Conservation (phyloP, 805 yeast genomes). For the Teunomyces lycoperdinae region DNA sequence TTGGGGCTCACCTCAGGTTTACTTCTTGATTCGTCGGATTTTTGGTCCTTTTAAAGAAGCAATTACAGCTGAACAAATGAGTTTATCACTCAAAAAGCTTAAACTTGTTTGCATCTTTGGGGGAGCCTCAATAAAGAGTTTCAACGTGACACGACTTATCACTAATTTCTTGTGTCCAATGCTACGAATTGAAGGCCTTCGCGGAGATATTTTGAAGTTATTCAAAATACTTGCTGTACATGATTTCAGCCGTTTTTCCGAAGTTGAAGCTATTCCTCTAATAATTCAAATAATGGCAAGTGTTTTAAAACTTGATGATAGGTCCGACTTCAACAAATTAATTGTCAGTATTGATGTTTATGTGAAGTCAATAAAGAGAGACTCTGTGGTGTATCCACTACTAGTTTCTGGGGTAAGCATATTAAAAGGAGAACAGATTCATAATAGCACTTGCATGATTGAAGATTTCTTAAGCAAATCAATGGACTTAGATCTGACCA, state of each 20-base stretch:
- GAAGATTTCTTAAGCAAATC: constrained; percentile 12
- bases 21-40: constrained; percentile 38
- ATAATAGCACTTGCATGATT: constrained; percentile 5
- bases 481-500: not conserved
- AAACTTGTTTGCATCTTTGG: constrained; percentile 34
- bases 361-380: not conserved
- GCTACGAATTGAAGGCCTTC: constrained; percentile 13
- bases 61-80: constrained; percentile 17
- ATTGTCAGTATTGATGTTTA: not conserved
- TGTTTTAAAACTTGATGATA: constrained; percentile 4
- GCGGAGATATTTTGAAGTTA: constrained; percentile 23
- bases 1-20: constrained; percentile 35
- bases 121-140: constrained; percentile 9
- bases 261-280: constrained; percentile 7
- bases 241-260: constrained; percentile 2
- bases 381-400: not conserved
- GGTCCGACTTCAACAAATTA: not conserved
- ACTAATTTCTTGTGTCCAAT: constrained; percentile 17
- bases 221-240: constrained; percentile 15
- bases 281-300: constrained; percentile 9
- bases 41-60: constrained; percentile 20
- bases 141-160: constrained; percentile 17
- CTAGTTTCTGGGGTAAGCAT: constrained; percentile 3
- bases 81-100: constrained; percentile 30
- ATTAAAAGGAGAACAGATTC: not conserved